Percentiles rank a stretch among this genome's conserved stretches.
These are phyloP conservation scores for Escovopsis sp. DNA, from an alignment of 2,329 filamentous ascomycete genomes.

Conservation along the genomic window DNA sequence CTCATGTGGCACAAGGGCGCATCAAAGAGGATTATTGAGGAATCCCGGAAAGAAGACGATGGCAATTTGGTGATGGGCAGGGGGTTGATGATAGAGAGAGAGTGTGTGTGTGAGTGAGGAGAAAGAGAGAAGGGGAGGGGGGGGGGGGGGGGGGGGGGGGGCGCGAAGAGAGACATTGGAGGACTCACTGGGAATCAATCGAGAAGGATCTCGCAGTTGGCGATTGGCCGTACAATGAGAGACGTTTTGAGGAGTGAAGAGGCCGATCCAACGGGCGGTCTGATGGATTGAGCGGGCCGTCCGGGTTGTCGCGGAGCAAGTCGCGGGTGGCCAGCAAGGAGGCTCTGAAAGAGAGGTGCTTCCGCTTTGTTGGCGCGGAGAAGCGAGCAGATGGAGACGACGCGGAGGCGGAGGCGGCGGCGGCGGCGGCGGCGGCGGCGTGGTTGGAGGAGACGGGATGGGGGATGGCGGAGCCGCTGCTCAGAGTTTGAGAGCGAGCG, in stretches of 20 bases:
- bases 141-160: no score
- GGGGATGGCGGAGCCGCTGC: constrained; percentile 2
- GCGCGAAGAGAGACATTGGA: neutral
- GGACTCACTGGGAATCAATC: constrained; percentile 15
- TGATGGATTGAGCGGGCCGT: constrained; percentile 18
- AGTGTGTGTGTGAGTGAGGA: no score
- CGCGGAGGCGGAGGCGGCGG: constrained; percentile 7
- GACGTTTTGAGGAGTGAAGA: constrained; percentile 40
- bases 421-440: constrained; percentile 4
- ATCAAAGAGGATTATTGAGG: no score
- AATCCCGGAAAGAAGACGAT: no score
- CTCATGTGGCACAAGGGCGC: no score
- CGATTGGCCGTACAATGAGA: constrained; percentile 47
- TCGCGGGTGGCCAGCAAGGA: constrained; percentile 18
- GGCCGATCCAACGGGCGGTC: constrained; percentile 40
- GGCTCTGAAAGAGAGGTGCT: constrained; percentile 43
- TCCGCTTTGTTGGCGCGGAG: constrained; percentile 36
- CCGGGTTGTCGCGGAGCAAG: constrained; percentile 13
- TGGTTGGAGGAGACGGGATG: constrained; percentile 6
- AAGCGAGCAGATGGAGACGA: constrained; percentile 9
- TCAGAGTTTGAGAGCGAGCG: constrained; percentile 13
- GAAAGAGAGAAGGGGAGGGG: no score
- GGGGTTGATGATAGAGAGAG: no score
- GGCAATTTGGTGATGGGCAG: no score
- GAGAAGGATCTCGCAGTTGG: constrained; percentile 9